These are phyloP conservation scores for Neopestalotiopsis rosae DNA, from an alignment of 2,329 filamentous ascomycete species.

Conservation along the genomic window DNA sequence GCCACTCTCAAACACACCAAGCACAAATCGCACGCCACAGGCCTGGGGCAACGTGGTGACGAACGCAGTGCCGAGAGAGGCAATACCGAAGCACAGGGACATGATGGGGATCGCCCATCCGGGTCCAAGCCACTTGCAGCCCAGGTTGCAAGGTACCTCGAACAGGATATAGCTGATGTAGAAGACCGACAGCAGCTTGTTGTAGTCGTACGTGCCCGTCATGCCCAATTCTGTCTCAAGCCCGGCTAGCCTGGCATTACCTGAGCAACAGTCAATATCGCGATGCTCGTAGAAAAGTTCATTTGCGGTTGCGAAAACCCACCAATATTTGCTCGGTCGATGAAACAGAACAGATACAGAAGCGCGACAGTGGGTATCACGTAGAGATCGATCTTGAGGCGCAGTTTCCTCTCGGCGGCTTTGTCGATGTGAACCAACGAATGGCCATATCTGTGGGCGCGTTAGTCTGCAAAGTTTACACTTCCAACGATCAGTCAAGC, in stretches of 20 bases:
- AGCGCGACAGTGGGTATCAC: slow-evolving; percentile 68
- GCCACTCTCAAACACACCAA: slow-evolving; percentile 74
- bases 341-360: slow-evolving; percentile 75
- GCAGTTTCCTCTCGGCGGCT: slow-evolving; percentile 59
- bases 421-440: slow-evolving; percentile 59
- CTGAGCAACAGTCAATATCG: slow-evolving; percentile 38
- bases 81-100: slow-evolving; percentile 67
- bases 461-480: background rate
- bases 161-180: slow-evolving; percentile 77
- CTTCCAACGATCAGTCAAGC: background rate
- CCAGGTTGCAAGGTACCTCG: slow-evolving; percentile 71
- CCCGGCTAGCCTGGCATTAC: slow-evolving; percentile 72
- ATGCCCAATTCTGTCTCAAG: slow-evolving; percentile 67
- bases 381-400: slow-evolving; percentile 66
- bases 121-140: slow-evolving; percentile 74
- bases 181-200: slow-evolving; percentile 69
- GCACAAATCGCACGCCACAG: slow-evolving; percentile 69
- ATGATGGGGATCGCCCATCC: slow-evolving; percentile 72
- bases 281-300: no score
- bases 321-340: slow-evolving; percentile 74
- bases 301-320: slow-evolving; percentile 20
- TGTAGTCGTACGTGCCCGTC: slow-evolving; percentile 67
- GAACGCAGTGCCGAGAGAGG: slow-evolving; percentile 70
- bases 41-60: slow-evolving; percentile 57
- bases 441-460: slow-evolving; percentile 47